Percentiles rank a stretch among this genome's conserved stretches.
phyloP scores from a whole-genome alignment of 2,329 filamentous ascomycete genomes.

The Penicillium hordei region DNA sequence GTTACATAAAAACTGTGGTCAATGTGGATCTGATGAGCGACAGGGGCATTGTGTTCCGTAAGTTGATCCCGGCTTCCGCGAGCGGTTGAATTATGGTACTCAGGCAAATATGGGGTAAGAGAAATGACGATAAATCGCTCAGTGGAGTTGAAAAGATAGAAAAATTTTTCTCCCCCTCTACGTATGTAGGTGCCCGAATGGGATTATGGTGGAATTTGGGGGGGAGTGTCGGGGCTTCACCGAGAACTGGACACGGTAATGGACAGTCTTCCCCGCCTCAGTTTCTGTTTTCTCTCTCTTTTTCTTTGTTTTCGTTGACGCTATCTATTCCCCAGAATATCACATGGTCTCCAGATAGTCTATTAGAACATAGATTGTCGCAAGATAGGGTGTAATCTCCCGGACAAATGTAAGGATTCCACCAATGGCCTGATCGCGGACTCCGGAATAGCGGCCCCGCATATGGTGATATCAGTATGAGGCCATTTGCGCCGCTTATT shows the following conservation, averaged over 20 bases:
- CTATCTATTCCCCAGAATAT: constrained; percentile 7
- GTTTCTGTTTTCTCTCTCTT: too few relatives aligned
- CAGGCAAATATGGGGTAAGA: constrained; percentile 8
- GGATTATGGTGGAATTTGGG: background rate
- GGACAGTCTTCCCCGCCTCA: background rate
- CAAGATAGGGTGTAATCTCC: constrained; percentile 5
- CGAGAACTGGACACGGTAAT: constrained; percentile 19
- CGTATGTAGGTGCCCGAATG: background rate
- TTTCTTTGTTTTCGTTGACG: background rate
- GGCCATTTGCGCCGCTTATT: constrained; percentile 12
- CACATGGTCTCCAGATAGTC: constrained; percentile 4
- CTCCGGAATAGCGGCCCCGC: constrained; percentile 21
- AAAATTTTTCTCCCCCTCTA: background rate
- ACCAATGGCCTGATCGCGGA: constrained; percentile 9
- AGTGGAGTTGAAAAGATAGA: constrained; percentile 4
- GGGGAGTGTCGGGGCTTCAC: constrained; percentile 13
- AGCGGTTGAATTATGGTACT: constrained; percentile 4
- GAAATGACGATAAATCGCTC: constrained; percentile 10
- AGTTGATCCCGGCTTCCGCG: background rate
- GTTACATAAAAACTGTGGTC: background rate
- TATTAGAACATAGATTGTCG: background rate
- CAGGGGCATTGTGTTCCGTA: constrained; percentile 1
- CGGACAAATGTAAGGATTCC: background rate
- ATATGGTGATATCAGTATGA: constrained; percentile 26
- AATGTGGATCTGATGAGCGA: background rate